phyloP scores from a whole-genome alignment of 768 basidiomycete species.

The Symmetrospora coprosmae region DNA sequence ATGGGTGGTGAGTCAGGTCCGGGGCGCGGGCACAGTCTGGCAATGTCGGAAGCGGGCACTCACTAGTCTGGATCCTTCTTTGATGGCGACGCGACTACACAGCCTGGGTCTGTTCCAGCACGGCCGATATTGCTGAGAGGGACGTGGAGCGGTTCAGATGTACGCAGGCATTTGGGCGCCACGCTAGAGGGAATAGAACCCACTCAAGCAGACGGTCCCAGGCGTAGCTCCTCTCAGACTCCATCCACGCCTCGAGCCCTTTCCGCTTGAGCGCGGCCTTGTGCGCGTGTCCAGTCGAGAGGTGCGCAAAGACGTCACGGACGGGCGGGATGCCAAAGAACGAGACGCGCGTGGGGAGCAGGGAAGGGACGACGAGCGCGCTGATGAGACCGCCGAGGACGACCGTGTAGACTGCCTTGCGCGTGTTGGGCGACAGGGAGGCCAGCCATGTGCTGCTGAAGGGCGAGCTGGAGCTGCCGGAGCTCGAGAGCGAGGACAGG shows the following conservation, averaged over 20 bases:
- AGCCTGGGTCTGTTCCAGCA: conserved; percentile 23
- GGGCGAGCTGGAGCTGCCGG: no score
- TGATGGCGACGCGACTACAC: conserved; percentile 27
- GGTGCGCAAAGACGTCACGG: background rate
- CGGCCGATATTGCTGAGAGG: conserved; percentile 25
- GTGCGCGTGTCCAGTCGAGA: background rate
- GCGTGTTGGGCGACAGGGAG: no score
- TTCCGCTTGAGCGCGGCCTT: background rate
- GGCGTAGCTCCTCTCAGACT: conserved; percentile 10
- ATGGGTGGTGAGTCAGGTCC: background rate
- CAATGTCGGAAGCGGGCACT: background rate
- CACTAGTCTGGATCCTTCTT: conserved; percentile 30
- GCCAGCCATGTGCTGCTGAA: no score
- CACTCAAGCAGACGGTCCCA: conserved; percentile 9
- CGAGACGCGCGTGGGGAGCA: conserved; percentile 8
- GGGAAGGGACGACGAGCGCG: background rate
- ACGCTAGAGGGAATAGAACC: no score
- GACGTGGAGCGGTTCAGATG: no score
- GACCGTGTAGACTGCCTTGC: no score
- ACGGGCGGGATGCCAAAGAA: conserved; percentile 2
- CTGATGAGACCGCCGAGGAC: background rate
- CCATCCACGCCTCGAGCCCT: conserved; percentile 11
- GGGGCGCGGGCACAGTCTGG: background rate
- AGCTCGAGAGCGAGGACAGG: no score
- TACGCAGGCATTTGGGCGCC: background rate